phyloP scores from a whole-genome alignment of 176 grass and related monocot species.

The Triticum timopheevii region DNA sequence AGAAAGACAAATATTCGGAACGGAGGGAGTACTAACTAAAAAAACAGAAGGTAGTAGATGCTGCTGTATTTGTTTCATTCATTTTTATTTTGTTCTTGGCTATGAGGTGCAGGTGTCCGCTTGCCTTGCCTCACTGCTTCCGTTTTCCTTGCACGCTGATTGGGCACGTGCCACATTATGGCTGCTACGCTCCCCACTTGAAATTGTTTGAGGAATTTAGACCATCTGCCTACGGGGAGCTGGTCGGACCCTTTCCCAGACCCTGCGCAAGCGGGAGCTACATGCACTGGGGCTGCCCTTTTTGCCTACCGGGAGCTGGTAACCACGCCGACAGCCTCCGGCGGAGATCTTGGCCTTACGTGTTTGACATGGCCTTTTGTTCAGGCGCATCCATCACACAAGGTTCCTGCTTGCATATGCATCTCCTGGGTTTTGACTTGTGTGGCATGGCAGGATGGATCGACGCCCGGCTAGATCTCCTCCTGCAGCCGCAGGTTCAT shows the following conservation, averaged over 20 bases:
- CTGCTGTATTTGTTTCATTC: not conserved
- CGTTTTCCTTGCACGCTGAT: not conserved
- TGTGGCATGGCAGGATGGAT: not conserved
- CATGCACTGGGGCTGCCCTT: too few species aligned
- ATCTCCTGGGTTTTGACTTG: conserved; percentile 22
- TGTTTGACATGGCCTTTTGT: conserved; percentile 33
- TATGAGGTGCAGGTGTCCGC: not conserved
- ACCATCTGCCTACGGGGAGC: not conserved
- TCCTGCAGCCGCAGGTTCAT: not conserved
- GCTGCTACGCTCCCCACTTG: not conserved
- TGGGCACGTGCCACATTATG: not conserved
- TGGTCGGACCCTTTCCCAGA: too few species aligned
- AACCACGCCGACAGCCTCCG: not conserved
- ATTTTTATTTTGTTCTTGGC: not conserved
- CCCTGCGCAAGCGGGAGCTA: too few species aligned
- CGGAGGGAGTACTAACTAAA: too few species aligned
- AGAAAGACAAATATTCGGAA: too few species aligned
- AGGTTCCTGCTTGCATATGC: not conserved
- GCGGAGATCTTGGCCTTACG: conserved; percentile 18
- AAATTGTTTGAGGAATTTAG: conserved; percentile 6
- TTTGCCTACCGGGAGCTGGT: not conserved
- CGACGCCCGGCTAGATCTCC: not conserved
- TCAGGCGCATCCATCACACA: conserved; percentile 28
- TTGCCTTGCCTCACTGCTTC: not conserved
- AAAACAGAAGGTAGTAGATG: not conserved